Evolutionary conservation across 2,329 filamentous ascomycete species (phyloP), one percentile per base, ranked within the genome.

Genomic region (Emmonsia crescens): DNA sequence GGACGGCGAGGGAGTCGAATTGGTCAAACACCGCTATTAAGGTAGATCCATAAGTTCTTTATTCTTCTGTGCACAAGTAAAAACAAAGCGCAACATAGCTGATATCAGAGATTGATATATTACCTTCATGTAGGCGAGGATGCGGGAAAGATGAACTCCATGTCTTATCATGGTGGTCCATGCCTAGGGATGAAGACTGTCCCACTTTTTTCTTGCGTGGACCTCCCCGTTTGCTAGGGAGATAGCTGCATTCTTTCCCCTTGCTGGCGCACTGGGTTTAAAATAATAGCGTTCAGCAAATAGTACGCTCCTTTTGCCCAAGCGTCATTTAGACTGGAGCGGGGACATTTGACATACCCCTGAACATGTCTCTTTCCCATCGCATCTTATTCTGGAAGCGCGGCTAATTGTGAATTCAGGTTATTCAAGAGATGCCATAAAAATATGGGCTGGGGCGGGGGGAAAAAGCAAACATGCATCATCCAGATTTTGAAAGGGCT

Each of bases 151-250:
- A 49, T 19, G 60, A 44, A n/a, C 44, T 36, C 61, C 62, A 63
- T n/a, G 60, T 5, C 60, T 60, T 59, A 10, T 55, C 57, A 10
- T 62, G 46, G 33, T 46, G 44, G 16, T 61, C 49, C 21, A 57
- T 24, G 21, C 56, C 57, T 24, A 62, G 19, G 10, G 57, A 54
- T 14, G 62, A 49, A 12, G 61, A 46, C 40, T 60, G 59, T 49
- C 59, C 60, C 36, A 63, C 46, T 42, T 73, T 76, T 69, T 76
- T 76, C 64, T 75, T 76, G 36, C 75, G 70, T 24, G 75, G 75
- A n/a, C 75, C 75, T 59, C 75, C 75, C 60, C 75, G 69, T 68
- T 76, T 77, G 71, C 75, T 77, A 42, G 75, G 75, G 27, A 76
- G 60, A 67, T 77, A 77, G 29, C 71, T 75, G 62, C 76, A 78